Base-by-base conservation (phyloP, 495 filamentous ascomycete species). In the Aspergillus cavernicola region DNA sequence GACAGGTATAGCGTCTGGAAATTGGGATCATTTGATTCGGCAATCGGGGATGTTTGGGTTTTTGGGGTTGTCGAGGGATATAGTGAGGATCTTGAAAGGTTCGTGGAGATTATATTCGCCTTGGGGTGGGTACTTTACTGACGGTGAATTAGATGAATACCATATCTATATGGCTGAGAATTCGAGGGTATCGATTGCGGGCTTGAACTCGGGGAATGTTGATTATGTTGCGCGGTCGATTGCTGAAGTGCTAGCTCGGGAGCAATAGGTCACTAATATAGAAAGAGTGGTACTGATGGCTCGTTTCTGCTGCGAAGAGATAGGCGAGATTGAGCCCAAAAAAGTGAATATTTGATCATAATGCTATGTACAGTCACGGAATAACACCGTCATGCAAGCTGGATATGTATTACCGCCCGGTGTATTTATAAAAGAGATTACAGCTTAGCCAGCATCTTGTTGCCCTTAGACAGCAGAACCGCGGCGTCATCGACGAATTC, bases 401-500 rank as follows among this genome's bases (percentile, higher is more conserved):
- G 22, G 6, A 40, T 9, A 22, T 40, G 19, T 40, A 23, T 40
- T 5, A 38, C 18, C 10, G 9, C 3, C 20, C 1, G 20, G 9
- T 22, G 18, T 28, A 28, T 22, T 24, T 13, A 23, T 20, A 29
- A 41, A 57, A 29, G 24, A 16, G 62, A 68, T 64, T 84, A 88
- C 69, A 88, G 65, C 74, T 88, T 90, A 40, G 83, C 67, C 43
- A 81, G 61, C 81, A 88, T 76, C 67, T 81, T 72, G 65, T 78
- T 75, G 42, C 87, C 85, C 63, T 81, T 80, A 62, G 85, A 72
- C 55, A 95, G 60, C 65, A 80, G 80, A 51, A 69, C 77, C 55
- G 87, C 83, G 26, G 90, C 92, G 63, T 95, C 91, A n/a, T 68
- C 67, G 45, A 97, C 85, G 64, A 98, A 87, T 74, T 98, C 93